Evolutionary conservation across 2,329 filamentous ascomycete species (phyloP).

Genomic region (Ophiocordyceps camponoti-floridani): DNA sequence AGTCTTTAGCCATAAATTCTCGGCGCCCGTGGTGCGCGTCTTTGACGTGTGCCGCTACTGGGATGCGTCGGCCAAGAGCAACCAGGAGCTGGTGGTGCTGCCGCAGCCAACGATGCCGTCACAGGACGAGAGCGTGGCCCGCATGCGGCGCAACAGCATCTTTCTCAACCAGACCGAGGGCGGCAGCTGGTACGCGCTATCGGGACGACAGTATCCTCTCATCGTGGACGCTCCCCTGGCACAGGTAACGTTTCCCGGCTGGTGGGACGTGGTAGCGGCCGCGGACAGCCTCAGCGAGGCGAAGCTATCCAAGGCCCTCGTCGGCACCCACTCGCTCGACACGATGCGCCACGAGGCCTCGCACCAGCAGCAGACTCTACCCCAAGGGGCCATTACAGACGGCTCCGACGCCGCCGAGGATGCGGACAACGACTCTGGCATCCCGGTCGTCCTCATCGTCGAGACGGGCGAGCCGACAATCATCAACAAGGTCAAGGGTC

Average conservation of each 20-base stretch:
- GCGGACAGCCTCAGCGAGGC: conserved; percentile 21
- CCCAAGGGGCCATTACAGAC: conserved; percentile 13
- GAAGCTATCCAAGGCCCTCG: conserved; percentile 41
- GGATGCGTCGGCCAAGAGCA: conserved; percentile 40
- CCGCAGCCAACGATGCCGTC: conserved; percentile 62
- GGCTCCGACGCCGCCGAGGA: conserved; percentile 7
- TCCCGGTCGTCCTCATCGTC: conserved; percentile 9
- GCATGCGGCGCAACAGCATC: conserved; percentile 44
- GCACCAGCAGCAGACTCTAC: conserved; percentile 21
- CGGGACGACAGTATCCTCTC: conserved; percentile 68
- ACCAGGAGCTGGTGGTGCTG: conserved; percentile 65
- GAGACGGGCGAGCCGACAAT: conserved; percentile 22
- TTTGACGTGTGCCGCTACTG: conserved; percentile 73
- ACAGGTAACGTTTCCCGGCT: conserved; percentile 25
- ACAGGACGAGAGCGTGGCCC: conserved; percentile 27
- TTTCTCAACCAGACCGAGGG: conserved; percentile 74
- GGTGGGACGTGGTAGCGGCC: conserved; percentile 23
- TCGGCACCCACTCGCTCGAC: conserved; percentile 54
- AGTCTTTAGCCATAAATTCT: conserved; percentile 50
- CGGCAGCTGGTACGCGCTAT: conserved; percentile 92
- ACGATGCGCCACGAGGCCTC: conserved; percentile 12
- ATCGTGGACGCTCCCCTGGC: conserved; percentile 49
- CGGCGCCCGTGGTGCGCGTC: conserved; percentile 66
- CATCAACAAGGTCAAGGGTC: conserved; percentile 28
- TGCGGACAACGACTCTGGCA: conserved; percentile 14